These are phyloP conservation scores for Cladophialophora exuberans DNA, from an alignment of 2,329 filamentous ascomycete species.

Conservation along the genomic window DNA sequence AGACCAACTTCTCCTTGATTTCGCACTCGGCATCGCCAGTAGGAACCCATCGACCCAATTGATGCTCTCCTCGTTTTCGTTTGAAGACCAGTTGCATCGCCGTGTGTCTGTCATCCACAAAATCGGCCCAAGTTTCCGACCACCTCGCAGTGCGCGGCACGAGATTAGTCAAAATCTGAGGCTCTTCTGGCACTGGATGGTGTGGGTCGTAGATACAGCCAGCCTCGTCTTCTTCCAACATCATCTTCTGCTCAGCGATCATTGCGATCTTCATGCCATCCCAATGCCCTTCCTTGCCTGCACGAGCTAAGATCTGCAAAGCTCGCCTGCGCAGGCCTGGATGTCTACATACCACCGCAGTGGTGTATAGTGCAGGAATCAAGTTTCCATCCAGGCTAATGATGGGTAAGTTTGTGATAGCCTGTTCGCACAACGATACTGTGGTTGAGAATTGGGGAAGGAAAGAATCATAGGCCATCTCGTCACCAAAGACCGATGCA, in stretches of 20 bases:
- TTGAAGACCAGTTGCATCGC: slow-evolving; percentile 5
- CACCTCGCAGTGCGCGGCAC: slow-evolving; percentile 9
- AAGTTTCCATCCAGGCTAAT: not conserved
- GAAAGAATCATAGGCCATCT: slow-evolving; percentile 1
- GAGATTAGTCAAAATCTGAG: not conserved
- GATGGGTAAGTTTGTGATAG: not conserved
- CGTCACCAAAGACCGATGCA: slow-evolving; percentile 3
- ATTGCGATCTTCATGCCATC: slow-evolving; percentile 10
- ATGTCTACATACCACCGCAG: slow-evolving; percentile 7
- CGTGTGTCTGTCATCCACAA: slow-evolving; percentile 5
- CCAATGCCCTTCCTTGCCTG: slow-evolving; percentile 14
- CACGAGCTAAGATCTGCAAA: not conserved
- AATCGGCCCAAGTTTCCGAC: slow-evolving; percentile 5
- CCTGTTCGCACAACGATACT: not conserved
- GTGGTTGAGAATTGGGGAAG: not conserved
- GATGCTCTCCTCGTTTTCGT: too few relatives aligned
- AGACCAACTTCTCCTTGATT: not conserved
- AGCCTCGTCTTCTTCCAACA: slow-evolving; percentile 13
- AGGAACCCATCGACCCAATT: too few relatives aligned
- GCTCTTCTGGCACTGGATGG: not conserved
- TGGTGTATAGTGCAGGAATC: not conserved
- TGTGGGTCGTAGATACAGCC: not conserved
- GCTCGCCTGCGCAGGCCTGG: slow-evolving; percentile 8
- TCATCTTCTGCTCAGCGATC: slow-evolving; percentile 4
- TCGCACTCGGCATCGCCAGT: too few relatives aligned